Evolutionary conservation across 768 basidiomycete species (phyloP).

Genomic region (Mycena vitilis): DNA sequence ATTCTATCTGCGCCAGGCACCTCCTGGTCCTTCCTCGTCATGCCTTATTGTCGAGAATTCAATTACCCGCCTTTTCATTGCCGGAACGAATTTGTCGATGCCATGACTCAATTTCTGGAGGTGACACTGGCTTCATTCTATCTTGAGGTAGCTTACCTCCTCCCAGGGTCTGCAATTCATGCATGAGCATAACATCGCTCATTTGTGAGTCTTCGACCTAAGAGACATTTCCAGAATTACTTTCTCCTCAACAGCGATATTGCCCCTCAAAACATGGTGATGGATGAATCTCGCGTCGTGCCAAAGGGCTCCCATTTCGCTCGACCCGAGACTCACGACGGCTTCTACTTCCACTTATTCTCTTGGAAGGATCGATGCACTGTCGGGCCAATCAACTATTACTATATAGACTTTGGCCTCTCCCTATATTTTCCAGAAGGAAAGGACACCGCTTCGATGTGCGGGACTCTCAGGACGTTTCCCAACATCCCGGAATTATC

Average conservation of each 20-base stretch:
- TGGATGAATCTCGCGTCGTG: conserved; percentile 27
- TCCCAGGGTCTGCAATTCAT: conserved; percentile 29
- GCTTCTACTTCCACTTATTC: neutral
- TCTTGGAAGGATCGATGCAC: conserved; percentile 19
- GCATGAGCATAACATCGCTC: conserved; percentile 27
- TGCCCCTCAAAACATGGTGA: conserved; percentile 26
- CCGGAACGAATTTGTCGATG: conserved; percentile 31
- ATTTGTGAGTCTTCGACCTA: conserved; percentile 11
- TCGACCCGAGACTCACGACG: conserved; percentile 12
- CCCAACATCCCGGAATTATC: conserved; percentile 27
- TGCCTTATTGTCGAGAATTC: conserved; percentile 27
- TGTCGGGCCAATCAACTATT: conserved; percentile 24
- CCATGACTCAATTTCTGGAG: conserved; percentile 31
- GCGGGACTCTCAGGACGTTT: conserved; percentile 9
- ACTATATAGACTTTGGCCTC: conserved; percentile 32
- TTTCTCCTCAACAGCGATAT: conserved; percentile 12
- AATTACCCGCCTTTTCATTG: conserved; percentile 30
- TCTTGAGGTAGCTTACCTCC: neutral
- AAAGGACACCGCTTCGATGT: neutral
- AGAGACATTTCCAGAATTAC: too few relatives aligned
- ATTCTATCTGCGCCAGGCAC: conserved; percentile 7
- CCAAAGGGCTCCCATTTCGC: conserved; percentile 25
- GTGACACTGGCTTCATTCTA: neutral
- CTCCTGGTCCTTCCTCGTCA: conserved; percentile 19
- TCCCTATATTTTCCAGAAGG: conserved; percentile 20